phyloP scores from a whole-genome alignment of 257 asterid genomes.

The Jacaranda mimosifolia region DNA sequence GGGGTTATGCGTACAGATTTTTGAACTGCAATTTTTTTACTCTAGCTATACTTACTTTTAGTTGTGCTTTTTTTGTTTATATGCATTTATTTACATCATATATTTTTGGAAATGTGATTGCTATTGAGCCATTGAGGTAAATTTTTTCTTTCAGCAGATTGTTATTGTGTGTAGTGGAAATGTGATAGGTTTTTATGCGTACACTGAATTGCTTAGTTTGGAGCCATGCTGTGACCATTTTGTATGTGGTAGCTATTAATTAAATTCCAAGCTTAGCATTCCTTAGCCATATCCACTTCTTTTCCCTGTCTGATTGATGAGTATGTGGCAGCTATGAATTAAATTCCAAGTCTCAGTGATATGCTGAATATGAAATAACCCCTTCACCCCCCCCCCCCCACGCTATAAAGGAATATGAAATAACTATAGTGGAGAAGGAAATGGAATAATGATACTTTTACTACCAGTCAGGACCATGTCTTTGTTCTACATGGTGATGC shows the following conservation, averaged over 20 bases:
- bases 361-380: background rate
- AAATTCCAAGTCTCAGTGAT: too few species aligned
- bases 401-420: too few species aligned
- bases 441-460: background rate
- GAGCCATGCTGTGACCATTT: background rate
- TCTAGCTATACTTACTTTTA: background rate
- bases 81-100: background rate
- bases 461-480: background rate
- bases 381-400: too few species aligned
- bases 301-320: background rate
- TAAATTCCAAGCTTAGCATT: slow-evolving; percentile 1
- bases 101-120: too few species aligned
- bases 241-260: background rate
- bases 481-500: slow-evolving; percentile 9
- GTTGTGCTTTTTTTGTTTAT: background rate
- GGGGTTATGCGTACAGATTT: background rate
- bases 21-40: background rate
- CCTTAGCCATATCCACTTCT: background rate
- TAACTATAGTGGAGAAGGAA: slow-evolving; percentile 7
- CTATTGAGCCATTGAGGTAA: background rate
- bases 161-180: background rate
- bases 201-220: background rate
- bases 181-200: background rate
- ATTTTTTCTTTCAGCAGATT: background rate
- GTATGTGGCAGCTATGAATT: too few species aligned